Evolutionary conservation across 2,329 filamentous ascomycete genomes (phyloP), one percentile per base, ranked within the genome.

Genomic region (Colletotrichum siamense): DNA sequence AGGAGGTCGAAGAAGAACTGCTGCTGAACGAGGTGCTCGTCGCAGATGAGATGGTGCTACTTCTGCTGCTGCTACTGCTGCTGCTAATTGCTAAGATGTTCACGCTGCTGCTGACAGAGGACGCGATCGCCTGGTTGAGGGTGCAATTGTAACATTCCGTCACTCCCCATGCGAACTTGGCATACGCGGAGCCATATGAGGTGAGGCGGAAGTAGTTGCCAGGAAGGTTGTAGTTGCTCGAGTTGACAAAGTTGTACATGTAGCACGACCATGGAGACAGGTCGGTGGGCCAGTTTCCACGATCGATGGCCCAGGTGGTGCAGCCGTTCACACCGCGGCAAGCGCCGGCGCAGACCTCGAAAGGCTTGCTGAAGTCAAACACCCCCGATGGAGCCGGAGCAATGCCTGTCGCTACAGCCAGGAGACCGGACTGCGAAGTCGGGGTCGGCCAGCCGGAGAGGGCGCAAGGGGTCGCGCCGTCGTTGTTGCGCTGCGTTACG

Each of bases 361-460:
- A 55, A 28, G 59, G 69, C 61, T 55, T 39, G 28, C 57, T 39
- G 13, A 71, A 71, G 59, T 71, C 26, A 34, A 52, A 64, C 59
- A 32, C 32, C 4, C 69, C 36, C 13, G 59, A 30, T 5, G 69
- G 59, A 22, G 18, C 44, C n/a, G 68, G 57, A 8, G 55, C 15
- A 52, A 71, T 59, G 15, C 68, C 68, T 13, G 68, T 71, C 30
- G 68, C 68, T 26, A 71, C 18, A 32, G 68, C 68, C 16, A 71
- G 24, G 39, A 71, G 68, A 8, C 68, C 59, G 9, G 69, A 71
- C 44, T 39, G 36, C n/a, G 69, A 71, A 4, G 69, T 65, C 15
- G 69, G 69, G 16, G 61, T 71, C 36, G 68, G 68, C 55, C 55
- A 71, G 68, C 68, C 68, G 68, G 68, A 71, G 16, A 71, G 49